Conservation (phyloP, 257 asterid species). For the Marsdenia floribunda region DNA sequence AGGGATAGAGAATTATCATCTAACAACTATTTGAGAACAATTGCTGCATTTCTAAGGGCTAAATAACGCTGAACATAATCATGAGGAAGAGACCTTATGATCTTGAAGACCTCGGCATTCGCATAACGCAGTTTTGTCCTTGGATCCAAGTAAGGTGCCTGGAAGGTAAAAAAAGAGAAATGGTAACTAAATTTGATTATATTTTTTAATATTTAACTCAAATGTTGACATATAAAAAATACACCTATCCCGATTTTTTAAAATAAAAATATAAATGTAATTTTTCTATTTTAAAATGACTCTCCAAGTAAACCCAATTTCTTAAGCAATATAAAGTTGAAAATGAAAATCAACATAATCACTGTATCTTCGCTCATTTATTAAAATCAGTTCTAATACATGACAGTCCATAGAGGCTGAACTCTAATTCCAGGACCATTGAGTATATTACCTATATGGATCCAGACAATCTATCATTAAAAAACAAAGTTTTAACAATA, state of each 20-base stretch:
- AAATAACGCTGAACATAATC: slow-evolving; percentile 89
- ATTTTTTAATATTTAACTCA: no score
- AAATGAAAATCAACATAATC: not conserved
- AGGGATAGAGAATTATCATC: not conserved
- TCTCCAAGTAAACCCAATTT: not conserved
- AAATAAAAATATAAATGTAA: no score
- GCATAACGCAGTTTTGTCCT: slow-evolving; percentile 92
- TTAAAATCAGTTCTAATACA: not conserved
- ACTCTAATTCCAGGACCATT: not conserved
- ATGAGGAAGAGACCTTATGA: slow-evolving; percentile 77
- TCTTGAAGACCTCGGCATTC: slow-evolving; percentile 75
- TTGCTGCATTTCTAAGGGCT: slow-evolving; percentile 91
- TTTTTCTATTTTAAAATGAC: no score
- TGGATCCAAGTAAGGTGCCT: slow-evolving; percentile 97
- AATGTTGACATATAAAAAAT: no score
- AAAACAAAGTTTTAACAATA: slow-evolving; percentile 10
- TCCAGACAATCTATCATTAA: not conserved
- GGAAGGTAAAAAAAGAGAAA: slow-evolving; percentile 13
- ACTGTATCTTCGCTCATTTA: not conserved
- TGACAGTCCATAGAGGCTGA: not conserved
- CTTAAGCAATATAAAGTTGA: not conserved
- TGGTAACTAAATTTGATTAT: no score
- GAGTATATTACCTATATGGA: not conserved
- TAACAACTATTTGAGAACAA: slow-evolving; percentile 60
- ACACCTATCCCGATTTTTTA: no score